Conservation (phyloP, 1,139 yeast genomes). For the Suhomyces anneliseae region DNA sequence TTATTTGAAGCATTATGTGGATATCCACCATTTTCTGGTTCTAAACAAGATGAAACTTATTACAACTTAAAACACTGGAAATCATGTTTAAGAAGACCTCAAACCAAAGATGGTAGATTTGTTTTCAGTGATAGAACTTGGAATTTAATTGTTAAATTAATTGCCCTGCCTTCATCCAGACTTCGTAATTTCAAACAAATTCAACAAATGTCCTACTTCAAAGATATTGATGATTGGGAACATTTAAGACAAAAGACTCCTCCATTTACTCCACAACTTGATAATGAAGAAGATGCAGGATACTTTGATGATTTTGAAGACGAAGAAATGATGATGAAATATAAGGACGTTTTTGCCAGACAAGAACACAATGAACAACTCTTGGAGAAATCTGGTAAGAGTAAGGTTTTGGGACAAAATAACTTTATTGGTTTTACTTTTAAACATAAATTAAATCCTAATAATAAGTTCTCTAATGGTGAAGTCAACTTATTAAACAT, state of each 20-base stretch:
- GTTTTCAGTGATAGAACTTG: slow-evolving; percentile 97
- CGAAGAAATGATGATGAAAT: slow-evolving; percentile 96
- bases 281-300: slow-evolving; percentile 97
- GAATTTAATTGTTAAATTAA: slow-evolving; percentile 76
- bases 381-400: slow-evolving; percentile 52
- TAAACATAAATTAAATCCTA: slow-evolving; percentile 77
- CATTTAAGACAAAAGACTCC: slow-evolving; percentile 69
- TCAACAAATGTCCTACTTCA: slow-evolving; percentile 75
- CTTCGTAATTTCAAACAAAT: slow-evolving; percentile 79
- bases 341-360: slow-evolving; percentile 93
- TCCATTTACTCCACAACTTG: slow-evolving; percentile 95
- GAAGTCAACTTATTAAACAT: slow-evolving; percentile 41
- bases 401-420: slow-evolving; percentile 38
- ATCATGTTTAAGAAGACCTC: slow-evolving; percentile 84
- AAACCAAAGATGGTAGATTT: slow-evolving; percentile 84
- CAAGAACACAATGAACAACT: slow-evolving; percentile 80
- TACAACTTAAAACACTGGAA: slow-evolving; percentile 93
- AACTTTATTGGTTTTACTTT: slow-evolving; percentile 94
- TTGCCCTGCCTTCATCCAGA: slow-evolving; percentile 78
- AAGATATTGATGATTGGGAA: slow-evolving; percentile 74
- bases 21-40: slow-evolving; percentile 95
- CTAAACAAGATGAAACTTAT: slow-evolving; percentile 91
- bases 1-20: slow-evolving; percentile 90
- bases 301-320: slow-evolving; percentile 97
- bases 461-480: slow-evolving; percentile 45